Evolutionary conservation across 1,284 basidiomycete species (phyloP).

Genomic region (Malassezia vespertilionis): DNA sequence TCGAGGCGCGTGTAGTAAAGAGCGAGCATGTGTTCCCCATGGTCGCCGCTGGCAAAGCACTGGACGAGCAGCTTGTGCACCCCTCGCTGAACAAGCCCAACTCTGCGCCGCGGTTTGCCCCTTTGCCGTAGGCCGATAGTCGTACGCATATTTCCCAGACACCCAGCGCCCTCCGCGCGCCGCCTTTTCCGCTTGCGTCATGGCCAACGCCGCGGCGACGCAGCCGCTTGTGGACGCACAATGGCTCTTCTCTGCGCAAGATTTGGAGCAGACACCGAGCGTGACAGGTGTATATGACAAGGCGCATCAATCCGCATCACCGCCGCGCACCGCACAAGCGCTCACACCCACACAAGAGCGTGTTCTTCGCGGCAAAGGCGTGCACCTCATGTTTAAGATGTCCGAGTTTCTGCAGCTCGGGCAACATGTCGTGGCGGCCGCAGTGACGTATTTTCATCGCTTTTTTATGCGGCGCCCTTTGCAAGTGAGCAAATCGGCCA

Average conservation of each 20-base stretch:
- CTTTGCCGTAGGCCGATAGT: neutral
- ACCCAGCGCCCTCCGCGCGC: neutral
- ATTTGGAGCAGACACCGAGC: constrained; percentile 14
- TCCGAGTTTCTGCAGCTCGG: constrained; percentile 35
- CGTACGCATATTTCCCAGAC: neutral
- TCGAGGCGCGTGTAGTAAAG: constrained; percentile 78
- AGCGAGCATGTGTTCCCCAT: constrained; percentile 92
- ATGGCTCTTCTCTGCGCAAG: constrained; percentile 12
- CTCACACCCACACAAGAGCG: constrained; percentile 27
- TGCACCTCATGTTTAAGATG: constrained; percentile 34
- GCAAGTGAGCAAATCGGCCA: constrained; percentile 57
- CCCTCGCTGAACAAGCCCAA: constrained; percentile 18
- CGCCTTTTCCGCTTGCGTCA: neutral
- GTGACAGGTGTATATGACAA: constrained; percentile 1
- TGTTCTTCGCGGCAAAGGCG: constrained; percentile 30
- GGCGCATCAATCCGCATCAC: neutral
- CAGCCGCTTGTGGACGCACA: constrained; percentile 7
- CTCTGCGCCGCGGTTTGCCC: constrained; percentile 7
- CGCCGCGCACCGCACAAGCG: neutral
- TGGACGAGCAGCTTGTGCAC: constrained; percentile 60
- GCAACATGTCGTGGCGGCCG: constrained; percentile 48
- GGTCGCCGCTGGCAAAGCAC: constrained; percentile 78
- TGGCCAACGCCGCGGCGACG: constrained; percentile 6
- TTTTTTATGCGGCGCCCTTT: constrained; percentile 80
- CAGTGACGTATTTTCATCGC: constrained; percentile 79